Evolutionary conservation across 1,284 basidiomycete species (phyloP).

Genomic region (Blastosporella zonata): DNA sequence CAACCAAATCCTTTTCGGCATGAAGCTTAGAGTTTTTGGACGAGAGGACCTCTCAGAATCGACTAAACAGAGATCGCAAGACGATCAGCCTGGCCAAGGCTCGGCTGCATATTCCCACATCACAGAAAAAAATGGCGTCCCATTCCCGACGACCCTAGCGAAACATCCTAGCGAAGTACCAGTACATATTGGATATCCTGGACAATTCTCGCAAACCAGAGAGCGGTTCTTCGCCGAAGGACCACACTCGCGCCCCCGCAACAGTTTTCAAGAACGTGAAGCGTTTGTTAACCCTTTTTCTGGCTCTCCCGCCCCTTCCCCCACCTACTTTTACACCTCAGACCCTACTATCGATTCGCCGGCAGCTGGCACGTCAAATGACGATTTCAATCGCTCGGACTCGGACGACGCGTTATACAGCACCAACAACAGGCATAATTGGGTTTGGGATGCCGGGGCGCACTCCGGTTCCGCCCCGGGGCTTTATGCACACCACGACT

Average conservation of each 20-base stretch:
- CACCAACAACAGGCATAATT: not conserved
- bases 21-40: conserved; percentile 36
- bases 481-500: conserved; percentile 25
- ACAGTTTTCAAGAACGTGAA: conserved; percentile 20
- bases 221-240: conserved; percentile 28
- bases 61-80: conserved; percentile 5
- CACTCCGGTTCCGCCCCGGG: conserved; percentile 16
- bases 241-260: conserved; percentile 14
- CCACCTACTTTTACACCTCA: conserved; percentile 38
- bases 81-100: not conserved
- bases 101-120: not conserved
- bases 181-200: conserved; percentile 24
- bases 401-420: not conserved
- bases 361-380: not conserved
- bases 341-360: conserved; percentile 17
- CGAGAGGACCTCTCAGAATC: conserved; percentile 19
- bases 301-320: conserved; percentile 27
- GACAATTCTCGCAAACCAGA: conserved; percentile 30
- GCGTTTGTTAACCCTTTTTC: conserved; percentile 7
- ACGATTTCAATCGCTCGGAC: not conserved
- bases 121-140: conserved; percentile 18
- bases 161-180: conserved; percentile 12
- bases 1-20: conserved; percentile 39
- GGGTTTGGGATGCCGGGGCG: conserved; percentile 17
- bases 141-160: conserved; percentile 20